phyloP scores from a whole-genome alignment of 1,139 yeast species.

The Protomyces inundatus region DNA sequence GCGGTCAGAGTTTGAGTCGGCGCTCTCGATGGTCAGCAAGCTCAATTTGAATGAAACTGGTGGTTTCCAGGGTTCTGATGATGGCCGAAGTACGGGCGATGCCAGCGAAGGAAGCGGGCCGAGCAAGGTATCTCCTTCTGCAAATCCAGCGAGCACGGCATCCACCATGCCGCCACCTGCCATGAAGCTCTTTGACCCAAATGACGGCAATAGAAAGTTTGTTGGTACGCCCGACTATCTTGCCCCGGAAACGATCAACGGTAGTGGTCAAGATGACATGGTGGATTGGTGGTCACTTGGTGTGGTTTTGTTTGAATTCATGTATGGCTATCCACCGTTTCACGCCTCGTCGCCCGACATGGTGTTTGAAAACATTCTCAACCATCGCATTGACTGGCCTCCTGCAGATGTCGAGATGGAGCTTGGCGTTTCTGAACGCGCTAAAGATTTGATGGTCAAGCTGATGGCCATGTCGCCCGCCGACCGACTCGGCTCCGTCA shows the following conservation, averaged over 20 bases:
- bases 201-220: conserved; percentile 53
- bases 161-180: conserved; percentile 36
- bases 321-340: conserved; percentile 93
- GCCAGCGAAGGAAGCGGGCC: conserved; percentile 6
- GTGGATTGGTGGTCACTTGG: conserved; percentile 99
- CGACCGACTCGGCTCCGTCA: conserved; percentile 58
- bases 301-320: conserved; percentile 84
- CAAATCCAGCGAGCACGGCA: background rate
- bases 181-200: conserved; percentile 69
- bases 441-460: conserved; percentile 64
- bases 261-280: conserved; percentile 75
- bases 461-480: conserved; percentile 61
- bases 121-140: background rate
- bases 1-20: conserved; percentile 2
- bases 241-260: conserved; percentile 92
- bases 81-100: conserved; percentile 3
- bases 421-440: conserved; percentile 52
- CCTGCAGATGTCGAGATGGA: conserved; percentile 43
- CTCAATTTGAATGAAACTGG: conserved; percentile 1
- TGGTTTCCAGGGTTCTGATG: conserved; percentile 4
- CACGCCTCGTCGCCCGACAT: conserved; percentile 74
- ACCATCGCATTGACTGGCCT: conserved; percentile 82
- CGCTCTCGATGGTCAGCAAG: conserved; percentile 2
- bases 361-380: conserved; percentile 75
- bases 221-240: conserved; percentile 98